A percentile compares a stretch with the other conserved stretches of the same genome.
phyloP scores from a whole-genome alignment of 2,329 filamentous ascomycete genomes.

The Trichoderma guizhouense region DNA sequence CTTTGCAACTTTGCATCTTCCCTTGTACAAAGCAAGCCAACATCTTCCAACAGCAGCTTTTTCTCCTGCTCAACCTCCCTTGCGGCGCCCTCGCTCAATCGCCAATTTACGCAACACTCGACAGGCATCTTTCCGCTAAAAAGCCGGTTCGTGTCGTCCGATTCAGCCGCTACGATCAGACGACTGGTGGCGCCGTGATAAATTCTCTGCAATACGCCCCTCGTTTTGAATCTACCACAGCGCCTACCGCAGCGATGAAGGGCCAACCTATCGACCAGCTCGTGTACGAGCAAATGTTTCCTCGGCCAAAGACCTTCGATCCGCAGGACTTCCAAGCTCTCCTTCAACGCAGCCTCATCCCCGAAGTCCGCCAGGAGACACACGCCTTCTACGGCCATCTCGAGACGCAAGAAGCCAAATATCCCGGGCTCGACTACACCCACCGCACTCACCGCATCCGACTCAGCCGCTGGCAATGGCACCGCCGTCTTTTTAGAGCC shows the following conservation, averaged over 20 bases:
- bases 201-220: not conserved
- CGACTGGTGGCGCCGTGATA: not conserved
- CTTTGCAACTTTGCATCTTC: not conserved
- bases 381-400: slow-evolving; percentile 76
- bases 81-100: not conserved
- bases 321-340: slow-evolving; percentile 69
- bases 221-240: not conserved
- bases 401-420: slow-evolving; percentile 75
- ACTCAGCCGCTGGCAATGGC: slow-evolving; percentile 74
- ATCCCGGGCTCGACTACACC: slow-evolving; percentile 77
- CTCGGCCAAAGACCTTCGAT: slow-evolving; percentile 63
- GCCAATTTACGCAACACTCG: not conserved
- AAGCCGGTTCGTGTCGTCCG: not conserved
- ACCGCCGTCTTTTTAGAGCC: slow-evolving; percentile 70
- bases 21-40: not conserved
- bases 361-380: slow-evolving; percentile 76
- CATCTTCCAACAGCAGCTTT: not conserved
- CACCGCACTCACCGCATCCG: slow-evolving; percentile 70
- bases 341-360: slow-evolving; percentile 67
- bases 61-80: not conserved
- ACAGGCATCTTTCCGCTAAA: not conserved
- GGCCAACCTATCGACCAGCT: slow-evolving; percentile 67
- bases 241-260: slow-evolving; percentile 55
- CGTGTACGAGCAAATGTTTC: slow-evolving; percentile 72
- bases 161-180: not conserved